Percentiles rank a stretch among this genome's conserved stretches.
phyloP scores from a whole-genome alignment of 495 filamentous ascomycete genomes.

The Xylaria bambusicola region DNA sequence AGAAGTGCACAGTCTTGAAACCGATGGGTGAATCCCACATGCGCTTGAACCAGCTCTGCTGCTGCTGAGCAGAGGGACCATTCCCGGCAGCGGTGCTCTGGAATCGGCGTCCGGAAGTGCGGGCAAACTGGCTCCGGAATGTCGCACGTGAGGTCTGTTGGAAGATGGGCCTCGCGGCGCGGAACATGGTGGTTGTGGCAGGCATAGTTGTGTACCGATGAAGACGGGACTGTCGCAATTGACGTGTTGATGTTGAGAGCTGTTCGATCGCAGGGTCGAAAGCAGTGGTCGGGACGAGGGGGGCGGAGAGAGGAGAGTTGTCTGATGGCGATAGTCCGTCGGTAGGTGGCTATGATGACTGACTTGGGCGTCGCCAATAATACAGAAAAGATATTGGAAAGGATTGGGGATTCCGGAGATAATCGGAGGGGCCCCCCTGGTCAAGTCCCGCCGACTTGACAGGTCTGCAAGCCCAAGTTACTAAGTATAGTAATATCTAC shows the following conservation, averaged over 20 bases:
- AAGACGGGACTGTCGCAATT: background rate
- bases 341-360: background rate
- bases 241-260: background rate
- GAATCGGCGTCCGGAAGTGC: conserved; percentile 58
- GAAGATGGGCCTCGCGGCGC: conserved; percentile 54
- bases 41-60: conserved; percentile 65
- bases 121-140: conserved; percentile 55
- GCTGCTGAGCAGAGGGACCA: conserved; percentile 41
- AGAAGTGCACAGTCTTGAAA: conserved; percentile 97
- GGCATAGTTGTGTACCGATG: conserved; percentile 29
- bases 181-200: conserved; percentile 42
- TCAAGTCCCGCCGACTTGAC: no score
- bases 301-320: conserved; percentile 15
- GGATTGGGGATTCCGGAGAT: conserved; percentile 9
- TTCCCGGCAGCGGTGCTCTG: conserved; percentile 59
- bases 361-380: no score
- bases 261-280: background rate
- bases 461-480: background rate
- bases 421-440: conserved; percentile 13
- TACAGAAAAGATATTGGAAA: conserved; percentile 12
- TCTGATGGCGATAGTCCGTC: conserved; percentile 15
- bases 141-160: conserved; percentile 36
- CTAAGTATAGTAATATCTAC: background rate
- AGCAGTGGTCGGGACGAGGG: background rate
- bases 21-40: conserved; percentile 87